These are phyloP conservation scores for Luzula sylvatica DNA, from an alignment of 176 grass and related monocot species.

Conservation along the genomic window DNA sequence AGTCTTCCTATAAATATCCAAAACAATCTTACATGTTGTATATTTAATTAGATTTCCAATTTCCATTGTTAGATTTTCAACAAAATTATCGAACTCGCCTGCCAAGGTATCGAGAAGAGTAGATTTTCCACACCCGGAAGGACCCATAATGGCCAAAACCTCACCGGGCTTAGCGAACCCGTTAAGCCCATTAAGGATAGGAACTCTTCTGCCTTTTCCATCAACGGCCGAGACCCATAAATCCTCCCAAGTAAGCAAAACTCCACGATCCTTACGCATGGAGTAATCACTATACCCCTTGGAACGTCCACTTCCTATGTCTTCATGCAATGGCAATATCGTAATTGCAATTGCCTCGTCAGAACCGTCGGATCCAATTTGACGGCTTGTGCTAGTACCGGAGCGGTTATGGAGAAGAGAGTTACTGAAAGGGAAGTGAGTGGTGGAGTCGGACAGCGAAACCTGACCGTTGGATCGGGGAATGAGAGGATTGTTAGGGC, in stretches of 20 bases:
- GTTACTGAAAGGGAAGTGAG: constrained; percentile 42
- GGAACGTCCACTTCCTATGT: background rate
- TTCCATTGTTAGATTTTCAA: background rate
- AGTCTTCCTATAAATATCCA: constrained; percentile 34
- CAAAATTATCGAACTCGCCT: constrained; percentile 19
- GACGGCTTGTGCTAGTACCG: background rate
- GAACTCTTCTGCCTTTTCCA: constrained; percentile 25
- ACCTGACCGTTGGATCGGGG: background rate
- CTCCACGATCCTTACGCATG: constrained; percentile 24
- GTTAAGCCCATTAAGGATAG: constrained; percentile 59
- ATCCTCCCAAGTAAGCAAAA: constrained; percentile 75
- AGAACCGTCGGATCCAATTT: constrained; percentile 16
- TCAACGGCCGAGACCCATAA: constrained; percentile 51
- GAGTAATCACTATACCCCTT: constrained; percentile 5
- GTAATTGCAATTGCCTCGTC: background rate
- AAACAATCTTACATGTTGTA: background rate
- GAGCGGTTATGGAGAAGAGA: constrained; percentile 15
- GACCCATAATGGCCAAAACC: constrained; percentile 86
- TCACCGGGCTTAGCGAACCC: constrained; percentile 64
- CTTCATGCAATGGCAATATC: background rate
- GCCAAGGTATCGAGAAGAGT: constrained; percentile 88
- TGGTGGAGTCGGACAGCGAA: constrained; percentile 8
- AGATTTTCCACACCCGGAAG: constrained; percentile 92
- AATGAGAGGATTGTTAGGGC: background rate
- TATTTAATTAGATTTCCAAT: background rate